phyloP scores from a whole-genome alignment of 1,139 yeast species.

The Blastobotrys elegans region DNA sequence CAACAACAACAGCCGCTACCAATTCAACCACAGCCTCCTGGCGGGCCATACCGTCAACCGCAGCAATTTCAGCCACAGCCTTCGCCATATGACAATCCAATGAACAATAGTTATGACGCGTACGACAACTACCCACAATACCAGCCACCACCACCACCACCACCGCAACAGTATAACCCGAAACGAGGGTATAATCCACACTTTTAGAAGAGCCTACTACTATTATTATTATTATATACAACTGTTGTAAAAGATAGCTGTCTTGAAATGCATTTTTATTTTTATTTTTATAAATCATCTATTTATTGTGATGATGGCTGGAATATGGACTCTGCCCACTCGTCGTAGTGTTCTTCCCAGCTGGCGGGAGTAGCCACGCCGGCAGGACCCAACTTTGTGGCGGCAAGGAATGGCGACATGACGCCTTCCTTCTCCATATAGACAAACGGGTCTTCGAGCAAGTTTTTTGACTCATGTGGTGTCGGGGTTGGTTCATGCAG shows the following conservation, averaged over 20 bases:
- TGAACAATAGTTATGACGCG: too few species aligned
- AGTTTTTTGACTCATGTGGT: constrained; percentile 13
- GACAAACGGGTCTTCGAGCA: constrained; percentile 28
- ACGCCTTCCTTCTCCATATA: constrained; percentile 20
- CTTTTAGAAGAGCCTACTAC: not conserved
- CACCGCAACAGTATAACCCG: not conserved
- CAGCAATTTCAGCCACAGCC: not conserved
- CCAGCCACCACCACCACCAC: constrained; percentile 1
- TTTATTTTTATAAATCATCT: not conserved
- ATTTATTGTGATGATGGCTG: not conserved
- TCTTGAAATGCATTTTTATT: too few species aligned
- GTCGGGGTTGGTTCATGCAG: not conserved
- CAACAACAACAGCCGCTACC: too few species aligned
- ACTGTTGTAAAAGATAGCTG: not conserved
- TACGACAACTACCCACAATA: not conserved
- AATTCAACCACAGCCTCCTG: not conserved
- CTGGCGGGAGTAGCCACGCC: constrained; percentile 20
- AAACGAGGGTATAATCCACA: too few species aligned
- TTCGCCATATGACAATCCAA: not conserved
- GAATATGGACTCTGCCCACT: constrained; percentile 1
- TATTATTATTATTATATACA: too few species aligned
- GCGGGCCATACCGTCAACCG: not conserved
- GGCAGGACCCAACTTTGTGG: constrained; percentile 23
- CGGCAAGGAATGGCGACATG: constrained; percentile 25
- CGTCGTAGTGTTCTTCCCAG: constrained; percentile 32